Percentiles rank a stretch among this genome's conserved stretches.
Evolutionary conservation across 768 basidiomycete genomes (phyloP).

Genomic region (Tulasnella sp.): DNA sequence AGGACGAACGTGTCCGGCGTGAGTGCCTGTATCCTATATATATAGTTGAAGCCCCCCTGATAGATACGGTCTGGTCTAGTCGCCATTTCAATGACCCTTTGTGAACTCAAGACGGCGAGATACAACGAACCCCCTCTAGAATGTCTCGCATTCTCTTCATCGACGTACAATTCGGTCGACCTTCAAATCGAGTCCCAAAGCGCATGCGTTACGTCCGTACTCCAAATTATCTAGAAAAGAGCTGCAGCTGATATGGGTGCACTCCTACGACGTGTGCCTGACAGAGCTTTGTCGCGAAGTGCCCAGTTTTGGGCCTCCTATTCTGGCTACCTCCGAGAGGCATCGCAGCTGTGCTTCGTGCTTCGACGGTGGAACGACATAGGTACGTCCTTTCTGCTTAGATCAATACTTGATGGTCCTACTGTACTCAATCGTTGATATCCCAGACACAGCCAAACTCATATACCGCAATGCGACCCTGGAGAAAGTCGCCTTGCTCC

Average conservation of each 20-base stretch:
- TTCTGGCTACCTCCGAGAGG: constrained; percentile 69
- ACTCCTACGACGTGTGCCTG: background rate
- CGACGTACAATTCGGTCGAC: background rate
- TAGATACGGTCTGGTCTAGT: background rate
- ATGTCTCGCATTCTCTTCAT: background rate
- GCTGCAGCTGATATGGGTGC: background rate
- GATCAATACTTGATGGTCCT: constrained; percentile 15
- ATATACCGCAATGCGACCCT: constrained; percentile 53
- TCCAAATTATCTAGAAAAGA: background rate
- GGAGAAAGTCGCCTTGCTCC: constrained; percentile 43
- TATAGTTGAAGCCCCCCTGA: background rate
- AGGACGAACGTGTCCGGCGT: background rate
- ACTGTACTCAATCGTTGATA: background rate
- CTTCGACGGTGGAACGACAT: constrained; percentile 65
- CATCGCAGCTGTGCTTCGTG: constrained; percentile 64
- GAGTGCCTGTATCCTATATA: background rate
- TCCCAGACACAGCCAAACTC: constrained; percentile 46
- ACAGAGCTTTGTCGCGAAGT: constrained; percentile 60
- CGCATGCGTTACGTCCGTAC: constrained; percentile 2
- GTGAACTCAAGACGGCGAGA: constrained; percentile 6
- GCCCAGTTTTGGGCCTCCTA: constrained; percentile 79
- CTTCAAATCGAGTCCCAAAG: background rate
- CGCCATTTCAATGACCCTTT: constrained; percentile 11
- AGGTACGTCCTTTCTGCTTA: constrained; percentile 32
- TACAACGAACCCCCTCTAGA: background rate